Conservation (phyloP, 306 rosid species). For the Hippophae gyantsensis region DNA sequence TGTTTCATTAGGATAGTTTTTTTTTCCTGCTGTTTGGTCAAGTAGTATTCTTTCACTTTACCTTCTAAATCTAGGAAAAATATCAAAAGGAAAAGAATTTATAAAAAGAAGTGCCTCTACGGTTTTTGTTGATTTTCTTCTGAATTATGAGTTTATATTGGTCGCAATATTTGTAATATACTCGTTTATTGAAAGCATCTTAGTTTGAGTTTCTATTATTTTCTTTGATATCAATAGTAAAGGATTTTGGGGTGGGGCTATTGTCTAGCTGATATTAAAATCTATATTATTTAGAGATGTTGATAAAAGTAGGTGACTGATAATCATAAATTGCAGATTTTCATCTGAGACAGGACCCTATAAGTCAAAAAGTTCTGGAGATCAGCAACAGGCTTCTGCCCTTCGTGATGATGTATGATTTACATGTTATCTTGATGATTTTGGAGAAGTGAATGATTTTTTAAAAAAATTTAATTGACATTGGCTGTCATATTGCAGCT, state of each 20-base stretch:
- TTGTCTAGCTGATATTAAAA: neutral
- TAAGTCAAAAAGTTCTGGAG: constrained; percentile 55
- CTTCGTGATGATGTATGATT: constrained; percentile 73
- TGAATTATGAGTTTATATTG: too few relatives aligned
- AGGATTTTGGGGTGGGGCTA: too few relatives aligned
- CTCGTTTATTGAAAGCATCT: too few relatives aligned
- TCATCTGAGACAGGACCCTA: constrained; percentile 37
- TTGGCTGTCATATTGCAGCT: constrained; percentile 42
- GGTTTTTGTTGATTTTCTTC: too few relatives aligned
- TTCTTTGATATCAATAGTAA: too few relatives aligned
- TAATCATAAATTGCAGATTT: constrained; percentile 46
- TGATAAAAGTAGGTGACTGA: neutral
- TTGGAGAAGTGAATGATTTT: constrained; percentile 2
- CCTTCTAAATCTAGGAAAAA: neutral
- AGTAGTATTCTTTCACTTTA: neutral
- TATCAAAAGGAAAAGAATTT: too few relatives aligned
- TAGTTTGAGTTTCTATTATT: too few relatives aligned
- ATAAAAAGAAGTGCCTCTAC: too few relatives aligned
- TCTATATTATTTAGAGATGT: neutral
- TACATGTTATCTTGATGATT: neutral
- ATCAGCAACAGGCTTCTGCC: constrained; percentile 55
- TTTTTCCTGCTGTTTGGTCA: neutral
- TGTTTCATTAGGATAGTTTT: neutral
- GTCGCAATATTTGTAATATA: too few relatives aligned
- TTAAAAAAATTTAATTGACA: constrained; percentile 7